Conservation (phyloP, 495 filamentous ascomycete genomes). For the Hypoxylon fragiforme region DNA sequence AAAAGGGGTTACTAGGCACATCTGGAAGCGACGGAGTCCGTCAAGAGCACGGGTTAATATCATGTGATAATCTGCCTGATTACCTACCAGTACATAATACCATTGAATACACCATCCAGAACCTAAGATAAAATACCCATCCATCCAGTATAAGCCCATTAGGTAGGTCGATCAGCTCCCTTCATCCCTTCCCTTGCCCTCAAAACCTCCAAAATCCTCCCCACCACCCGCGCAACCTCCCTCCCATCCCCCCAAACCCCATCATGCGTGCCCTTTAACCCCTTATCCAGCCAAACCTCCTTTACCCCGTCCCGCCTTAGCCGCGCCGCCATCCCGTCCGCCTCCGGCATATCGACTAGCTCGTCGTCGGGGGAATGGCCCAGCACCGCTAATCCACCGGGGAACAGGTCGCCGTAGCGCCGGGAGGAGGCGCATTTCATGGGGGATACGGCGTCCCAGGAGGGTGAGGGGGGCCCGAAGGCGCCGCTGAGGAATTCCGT, state of each 20-base stretch:
- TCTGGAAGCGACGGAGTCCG: too few species aligned
- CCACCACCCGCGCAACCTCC: conserved; percentile 27
- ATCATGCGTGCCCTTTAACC: conserved; percentile 66
- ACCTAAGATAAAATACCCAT: too few species aligned
- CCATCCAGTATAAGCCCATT: too few species aligned
- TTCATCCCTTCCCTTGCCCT: too few species aligned
- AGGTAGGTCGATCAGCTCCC: too few species aligned
- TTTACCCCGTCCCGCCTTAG: conserved; percentile 36
- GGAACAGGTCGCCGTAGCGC: conserved; percentile 45
- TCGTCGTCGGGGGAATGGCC: conserved; percentile 64
- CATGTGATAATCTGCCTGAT: too few species aligned
- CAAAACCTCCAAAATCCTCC: conserved; percentile 15
- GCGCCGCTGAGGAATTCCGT: conserved; percentile 27
- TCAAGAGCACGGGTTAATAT: too few species aligned
- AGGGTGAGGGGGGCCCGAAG: conserved; percentile 28
- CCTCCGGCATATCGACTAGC: conserved; percentile 55
- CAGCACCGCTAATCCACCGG: conserved; percentile 54
- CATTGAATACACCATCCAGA: too few species aligned
- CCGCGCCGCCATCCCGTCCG: conserved; percentile 54
- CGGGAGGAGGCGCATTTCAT: conserved; percentile 31
- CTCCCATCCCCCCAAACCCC: conserved; percentile 40
- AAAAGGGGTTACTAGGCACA: too few species aligned
- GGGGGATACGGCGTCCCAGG: conserved; percentile 37
- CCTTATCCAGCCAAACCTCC: conserved; percentile 41
- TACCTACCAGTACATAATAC: too few species aligned